Percentiles rank a stretch among this genome's conserved stretches.
Evolutionary conservation across 1,284 basidiomycete genomes (phyloP).

Genomic region (Moesziomyces aphidis): DNA sequence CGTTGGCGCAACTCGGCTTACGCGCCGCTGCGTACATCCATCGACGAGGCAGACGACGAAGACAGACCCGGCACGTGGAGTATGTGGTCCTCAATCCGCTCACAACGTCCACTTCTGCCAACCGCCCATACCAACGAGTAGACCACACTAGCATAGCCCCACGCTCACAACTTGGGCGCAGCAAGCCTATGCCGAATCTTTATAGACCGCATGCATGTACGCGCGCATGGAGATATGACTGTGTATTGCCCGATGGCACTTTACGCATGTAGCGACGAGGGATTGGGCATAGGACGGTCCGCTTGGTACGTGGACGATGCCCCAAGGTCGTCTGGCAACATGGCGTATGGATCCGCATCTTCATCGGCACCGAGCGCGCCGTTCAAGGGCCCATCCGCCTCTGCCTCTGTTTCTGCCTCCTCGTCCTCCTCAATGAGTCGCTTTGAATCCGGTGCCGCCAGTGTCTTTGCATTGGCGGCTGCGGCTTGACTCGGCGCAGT

Average conservation of each 20-base stretch:
- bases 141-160: too few relatives aligned
- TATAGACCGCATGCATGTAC: not conserved
- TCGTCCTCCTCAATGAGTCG: constrained; percentile 3
- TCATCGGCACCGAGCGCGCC: constrained; percentile 2
- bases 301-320: constrained; percentile 14
- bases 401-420: not conserved
- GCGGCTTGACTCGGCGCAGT: not conserved
- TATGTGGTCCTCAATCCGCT: constrained; percentile 18
- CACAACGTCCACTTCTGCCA: not conserved
- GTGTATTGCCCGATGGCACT: not conserved
- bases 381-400: not conserved
- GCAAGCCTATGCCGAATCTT: not conserved
- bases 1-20: not conserved
- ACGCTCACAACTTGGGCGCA: too few relatives aligned
- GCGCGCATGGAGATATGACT: constrained; percentile 3
- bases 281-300: constrained; percentile 17
- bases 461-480: not conserved
- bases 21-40: not conserved
- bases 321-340: constrained; percentile 43
- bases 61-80: constrained; percentile 20
- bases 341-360: constrained; percentile 43
- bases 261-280: constrained; percentile 5
- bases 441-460: not conserved
- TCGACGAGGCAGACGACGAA: constrained; percentile 9
- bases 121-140: not conserved